Conservation (phyloP, 768 basidiomycete species). For the Cyclocybe cylindracea region DNA sequence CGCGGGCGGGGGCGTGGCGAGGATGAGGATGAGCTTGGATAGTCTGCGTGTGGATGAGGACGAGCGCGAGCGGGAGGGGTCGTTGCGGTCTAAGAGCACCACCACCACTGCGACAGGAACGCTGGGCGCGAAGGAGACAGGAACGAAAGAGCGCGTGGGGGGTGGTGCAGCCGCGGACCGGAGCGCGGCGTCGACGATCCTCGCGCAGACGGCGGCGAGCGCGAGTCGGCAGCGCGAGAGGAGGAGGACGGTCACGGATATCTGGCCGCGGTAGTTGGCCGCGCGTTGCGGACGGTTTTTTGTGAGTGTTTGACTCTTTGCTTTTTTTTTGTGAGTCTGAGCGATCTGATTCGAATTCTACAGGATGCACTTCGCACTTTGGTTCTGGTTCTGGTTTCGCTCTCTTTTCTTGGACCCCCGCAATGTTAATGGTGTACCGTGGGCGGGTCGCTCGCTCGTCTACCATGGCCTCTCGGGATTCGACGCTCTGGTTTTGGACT, state of each 20-base stretch:
- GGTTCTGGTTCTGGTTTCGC: not conserved
- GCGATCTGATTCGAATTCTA: not conserved
- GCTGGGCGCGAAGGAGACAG: constrained; percentile 4
- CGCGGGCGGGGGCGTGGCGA: constrained; percentile 13
- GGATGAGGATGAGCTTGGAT: constrained; percentile 47
- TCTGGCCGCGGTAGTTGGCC: constrained; percentile 34
- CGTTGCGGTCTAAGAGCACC: too few relatives aligned
- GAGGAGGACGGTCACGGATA: constrained; percentile 47
- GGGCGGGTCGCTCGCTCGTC: too few relatives aligned
- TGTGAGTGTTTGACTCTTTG: constrained; percentile 2
- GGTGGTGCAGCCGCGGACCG: constrained; percentile 39
- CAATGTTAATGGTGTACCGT: too few relatives aligned
- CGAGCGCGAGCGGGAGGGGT: not conserved
- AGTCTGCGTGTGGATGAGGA: constrained; percentile 22
- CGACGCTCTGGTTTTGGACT: constrained; percentile 1
- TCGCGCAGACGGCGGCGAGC: constrained; percentile 12
- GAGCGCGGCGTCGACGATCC: constrained; percentile 36
- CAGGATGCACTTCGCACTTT: not conserved
- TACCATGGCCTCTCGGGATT: not conserved
- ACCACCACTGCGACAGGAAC: too few relatives aligned
- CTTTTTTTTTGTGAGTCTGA: not conserved
- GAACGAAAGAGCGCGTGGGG: constrained; percentile 14
- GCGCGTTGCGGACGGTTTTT: constrained; percentile 10
- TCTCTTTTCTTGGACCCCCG: too few relatives aligned
- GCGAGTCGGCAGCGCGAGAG: constrained; percentile 32